Base-by-base conservation (phyloP, 139 green algal species). In the Chlorella sorokiniana region DNA sequence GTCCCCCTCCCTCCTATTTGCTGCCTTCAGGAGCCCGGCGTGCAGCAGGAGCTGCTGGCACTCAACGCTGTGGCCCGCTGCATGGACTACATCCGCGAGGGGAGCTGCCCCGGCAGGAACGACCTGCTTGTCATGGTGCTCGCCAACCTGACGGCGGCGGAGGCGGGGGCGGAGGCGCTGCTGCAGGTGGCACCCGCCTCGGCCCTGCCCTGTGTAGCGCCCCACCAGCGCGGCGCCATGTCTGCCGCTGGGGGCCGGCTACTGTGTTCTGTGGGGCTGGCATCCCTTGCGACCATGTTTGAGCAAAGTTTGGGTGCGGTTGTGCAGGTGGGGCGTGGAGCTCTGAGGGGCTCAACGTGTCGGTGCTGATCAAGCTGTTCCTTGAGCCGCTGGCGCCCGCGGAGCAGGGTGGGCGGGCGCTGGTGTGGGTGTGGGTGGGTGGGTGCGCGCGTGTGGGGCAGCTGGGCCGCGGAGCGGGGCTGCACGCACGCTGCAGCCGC, bases 91-190 rank as follows among this genome's bases (percentile, higher is more conserved):
- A 44, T 96, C 14, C 79, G 72, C 4, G 90, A 96, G 22, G 83
- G 76, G 20, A 76, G 73, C 7, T 89, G 86, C 61, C 69, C 78
- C 3, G 73, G 56, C 0, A 78, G 91, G 48, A 62, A 88, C 1
- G 76, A 88, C 25, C 82, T 93, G 64, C 83, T 96, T 41, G 83
- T 96, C 33, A 94, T 94, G 90, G 70, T 97, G 61, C 85, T 97
- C 56, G 86, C 88, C 62, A 97, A 97, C 86, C 45, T 97, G n/a
- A 97, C 93, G 14, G 65, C 89, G 4, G 40, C 73, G 42, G 90
- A 96, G 52, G 63, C 82, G 31, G 93, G 91, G 2, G 86, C 83
- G 20, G 62, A 79, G 64, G 79, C 87, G 23, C 63, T 97, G 70
- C 76, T 97, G 69, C 91, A 97, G 79, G 68, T 95, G 18, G 84